Percentiles rank a stretch among this genome's conserved stretches.
These are phyloP conservation scores for Fusarium nanum DNA, from an alignment of 2,329 filamentous ascomycete species.

Conservation along the genomic window DNA sequence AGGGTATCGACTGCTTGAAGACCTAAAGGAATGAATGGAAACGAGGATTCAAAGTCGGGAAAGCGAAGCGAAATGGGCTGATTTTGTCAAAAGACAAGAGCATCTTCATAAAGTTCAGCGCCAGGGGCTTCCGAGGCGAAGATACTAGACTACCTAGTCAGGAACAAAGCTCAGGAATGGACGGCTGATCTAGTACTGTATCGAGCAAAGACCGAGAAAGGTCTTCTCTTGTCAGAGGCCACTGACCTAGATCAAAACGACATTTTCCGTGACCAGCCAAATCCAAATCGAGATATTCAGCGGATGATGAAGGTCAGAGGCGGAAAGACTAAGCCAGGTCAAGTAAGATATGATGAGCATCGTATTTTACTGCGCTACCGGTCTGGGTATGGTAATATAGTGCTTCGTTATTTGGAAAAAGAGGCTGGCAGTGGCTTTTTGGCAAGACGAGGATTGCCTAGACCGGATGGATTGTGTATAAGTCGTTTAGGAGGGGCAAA, in stretches of 20 bases:
- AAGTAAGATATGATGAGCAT: conserved; percentile 1
- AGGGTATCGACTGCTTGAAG: not conserved
- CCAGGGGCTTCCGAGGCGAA: not conserved
- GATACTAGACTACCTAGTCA: conserved; percentile 2
- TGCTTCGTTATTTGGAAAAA: not conserved
- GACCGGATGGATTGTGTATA: conserved; percentile 6
- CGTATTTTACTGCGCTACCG: not conserved
- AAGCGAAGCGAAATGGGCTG: conserved; percentile 1
- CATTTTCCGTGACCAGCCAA: not conserved
- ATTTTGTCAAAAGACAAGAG: conserved; percentile 6
- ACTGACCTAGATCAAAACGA: not conserved
- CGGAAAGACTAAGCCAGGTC: conserved; percentile 11
- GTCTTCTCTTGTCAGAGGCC: not conserved
- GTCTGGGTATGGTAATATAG: not conserved
- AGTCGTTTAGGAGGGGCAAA: not conserved
- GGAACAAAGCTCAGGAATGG: conserved; percentile 24
- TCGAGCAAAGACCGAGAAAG: not conserved
- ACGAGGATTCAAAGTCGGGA: not conserved
- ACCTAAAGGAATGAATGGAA: not conserved
- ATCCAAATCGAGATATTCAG: not conserved
- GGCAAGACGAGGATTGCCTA: conserved; percentile 14
- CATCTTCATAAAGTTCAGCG: conserved; percentile 20
- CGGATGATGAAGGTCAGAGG: conserved; percentile 10
- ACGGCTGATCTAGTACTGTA: not conserved
- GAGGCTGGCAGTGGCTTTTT: conserved; percentile 19